Conservation (phyloP, 305 asterid species). For the Petunia hybrid region DNA sequence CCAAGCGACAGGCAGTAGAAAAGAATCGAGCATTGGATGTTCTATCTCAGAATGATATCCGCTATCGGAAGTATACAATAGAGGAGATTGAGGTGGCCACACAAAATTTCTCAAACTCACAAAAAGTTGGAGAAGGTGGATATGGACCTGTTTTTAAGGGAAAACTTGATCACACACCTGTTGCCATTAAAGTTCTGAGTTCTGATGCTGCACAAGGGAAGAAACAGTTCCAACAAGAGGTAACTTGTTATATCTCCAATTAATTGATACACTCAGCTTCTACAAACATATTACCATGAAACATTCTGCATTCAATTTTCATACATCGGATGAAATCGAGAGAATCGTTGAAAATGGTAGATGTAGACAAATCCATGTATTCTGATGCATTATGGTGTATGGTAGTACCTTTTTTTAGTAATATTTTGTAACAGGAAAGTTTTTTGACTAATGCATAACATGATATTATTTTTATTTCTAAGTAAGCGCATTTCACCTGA, state of each 20-base stretch:
- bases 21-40: conserved; percentile 57
- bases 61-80: conserved; percentile 67
- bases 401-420: background rate
- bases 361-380: conserved; percentile 15
- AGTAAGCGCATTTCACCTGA: background rate
- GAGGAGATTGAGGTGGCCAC: conserved; percentile 74
- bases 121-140: conserved; percentile 87
- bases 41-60: conserved; percentile 53
- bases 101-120: conserved; percentile 50
- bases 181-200: conserved; percentile 79
- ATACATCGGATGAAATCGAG: background rate
- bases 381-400: conserved; percentile 2
- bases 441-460: background rate
- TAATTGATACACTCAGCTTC: background rate
- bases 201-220: conserved; percentile 80
- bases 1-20: conserved; percentile 58
- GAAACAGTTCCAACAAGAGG: conserved; percentile 90
- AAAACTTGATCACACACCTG: conserved; percentile 79
- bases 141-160: conserved; percentile 88
- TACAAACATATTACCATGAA: background rate
- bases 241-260: conserved; percentile 27
- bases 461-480: background rate
- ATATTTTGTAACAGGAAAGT: background rate
- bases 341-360: background rate
- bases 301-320: background rate